Conservation (phyloP, 768 basidiomycete genomes). For the Pleurotus sapidus region DNA sequence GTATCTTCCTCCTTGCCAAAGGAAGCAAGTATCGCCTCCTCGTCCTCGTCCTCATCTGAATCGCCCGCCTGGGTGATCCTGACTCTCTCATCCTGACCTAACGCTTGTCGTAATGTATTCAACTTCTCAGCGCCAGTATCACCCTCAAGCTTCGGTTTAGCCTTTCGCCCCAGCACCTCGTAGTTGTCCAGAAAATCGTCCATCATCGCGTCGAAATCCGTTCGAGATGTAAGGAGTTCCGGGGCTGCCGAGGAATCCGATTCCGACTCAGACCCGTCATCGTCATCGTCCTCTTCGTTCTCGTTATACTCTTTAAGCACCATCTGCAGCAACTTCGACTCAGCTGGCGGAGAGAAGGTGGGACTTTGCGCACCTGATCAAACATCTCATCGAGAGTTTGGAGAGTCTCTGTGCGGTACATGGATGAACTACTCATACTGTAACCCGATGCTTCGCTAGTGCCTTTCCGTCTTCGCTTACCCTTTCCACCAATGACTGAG, state of each 20-base stretch:
- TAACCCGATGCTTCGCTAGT: slow-evolving; percentile 89
- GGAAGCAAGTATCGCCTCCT: slow-evolving; percentile 31
- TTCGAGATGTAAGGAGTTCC: slow-evolving; percentile 74
- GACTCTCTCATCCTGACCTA: slow-evolving; percentile 68
- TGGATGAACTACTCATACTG: slow-evolving; percentile 96
- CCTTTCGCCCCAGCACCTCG: slow-evolving; percentile 85
- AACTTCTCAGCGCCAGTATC: slow-evolving; percentile 77
- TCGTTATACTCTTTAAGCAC: slow-evolving; percentile 81
- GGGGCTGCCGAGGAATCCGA: slow-evolving; percentile 47
- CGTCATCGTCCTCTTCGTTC: slow-evolving; percentile 32
- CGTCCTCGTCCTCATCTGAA: slow-evolving; percentile 47
- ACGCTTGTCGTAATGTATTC: slow-evolving; percentile 69
- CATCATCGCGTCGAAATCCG: slow-evolving; percentile 89
- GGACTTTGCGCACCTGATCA: slow-evolving; percentile 64
- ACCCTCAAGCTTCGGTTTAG: slow-evolving; percentile 73
- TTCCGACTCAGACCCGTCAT: slow-evolving; percentile 24
- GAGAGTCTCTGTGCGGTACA: slow-evolving; percentile 89
- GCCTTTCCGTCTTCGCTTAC: slow-evolving; percentile 66
- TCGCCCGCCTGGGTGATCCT: slow-evolving; percentile 38
- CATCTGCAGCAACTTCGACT: slow-evolving; percentile 38
- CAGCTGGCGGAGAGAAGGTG: neutral
- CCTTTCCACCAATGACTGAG: slow-evolving; percentile 76
- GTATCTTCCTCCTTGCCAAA: slow-evolving; percentile 39
- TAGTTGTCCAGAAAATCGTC: slow-evolving; percentile 92
- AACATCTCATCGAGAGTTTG: slow-evolving; percentile 91